Evolutionary conservation across 805 yeast species (phyloP).

Genomic region (Candida patagonica): DNA sequence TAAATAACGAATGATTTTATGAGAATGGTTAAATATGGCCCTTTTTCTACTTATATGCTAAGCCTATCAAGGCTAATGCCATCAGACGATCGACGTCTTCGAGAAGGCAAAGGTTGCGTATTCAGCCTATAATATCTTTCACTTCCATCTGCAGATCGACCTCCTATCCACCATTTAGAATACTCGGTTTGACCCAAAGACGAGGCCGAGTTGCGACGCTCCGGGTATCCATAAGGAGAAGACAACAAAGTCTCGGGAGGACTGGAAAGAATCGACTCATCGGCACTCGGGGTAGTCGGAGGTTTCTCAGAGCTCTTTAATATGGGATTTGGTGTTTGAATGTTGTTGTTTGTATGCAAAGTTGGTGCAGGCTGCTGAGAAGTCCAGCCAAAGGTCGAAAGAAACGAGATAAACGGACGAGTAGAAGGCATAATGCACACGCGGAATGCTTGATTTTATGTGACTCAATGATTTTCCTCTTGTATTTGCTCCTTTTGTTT

Average conservation of each 20-base stretch:
- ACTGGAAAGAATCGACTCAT: background rate
- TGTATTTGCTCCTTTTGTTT: no score
- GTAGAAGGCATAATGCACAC: slow-evolving; percentile 16
- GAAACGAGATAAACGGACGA: slow-evolving; percentile 18
- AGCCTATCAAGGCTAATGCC: slow-evolving; percentile 18
- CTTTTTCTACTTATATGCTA: slow-evolving; percentile 10
- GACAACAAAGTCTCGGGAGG: background rate
- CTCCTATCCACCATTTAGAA: slow-evolving; percentile 26
- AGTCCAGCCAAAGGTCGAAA: slow-evolving; percentile 11
- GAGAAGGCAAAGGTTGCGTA: slow-evolving; percentile 10
- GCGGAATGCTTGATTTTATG: background rate
- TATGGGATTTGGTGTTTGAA: background rate
- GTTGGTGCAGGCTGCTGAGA: slow-evolving; percentile 2
- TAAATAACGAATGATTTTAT: no score
- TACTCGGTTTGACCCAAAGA: slow-evolving; percentile 6
- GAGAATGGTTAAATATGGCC: no score
- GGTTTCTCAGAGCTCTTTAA: background rate
- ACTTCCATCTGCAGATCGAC: slow-evolving; percentile 20
- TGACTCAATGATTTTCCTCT: no score
- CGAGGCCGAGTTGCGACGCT: slow-evolving; percentile 9
- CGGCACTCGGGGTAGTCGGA: background rate
- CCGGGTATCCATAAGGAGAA: slow-evolving; percentile 3
- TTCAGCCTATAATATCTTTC: slow-evolving; percentile 21
- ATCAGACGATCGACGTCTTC: slow-evolving; percentile 16
- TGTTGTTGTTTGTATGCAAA: background rate